A percentile compares a stretch with the other conserved stretches of the same genome.
Evolutionary conservation across 371 early-diverging fungal species (phyloP).

Genomic region (Actinomortierella wolfii): DNA sequence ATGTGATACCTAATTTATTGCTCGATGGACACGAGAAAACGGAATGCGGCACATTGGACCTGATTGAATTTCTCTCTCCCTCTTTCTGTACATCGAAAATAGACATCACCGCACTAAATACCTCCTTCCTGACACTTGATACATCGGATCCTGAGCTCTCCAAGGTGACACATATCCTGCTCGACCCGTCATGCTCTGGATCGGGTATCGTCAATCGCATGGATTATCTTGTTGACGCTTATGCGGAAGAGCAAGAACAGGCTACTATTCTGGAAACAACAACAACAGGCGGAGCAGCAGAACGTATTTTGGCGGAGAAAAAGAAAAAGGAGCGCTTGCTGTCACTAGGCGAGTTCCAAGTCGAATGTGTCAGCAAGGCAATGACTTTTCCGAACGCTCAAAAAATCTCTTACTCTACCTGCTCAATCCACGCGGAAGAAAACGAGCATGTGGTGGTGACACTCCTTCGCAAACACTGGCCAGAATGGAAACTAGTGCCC

Average conservation of each 20-base stretch:
- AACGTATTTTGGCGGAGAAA: constrained; percentile 23
- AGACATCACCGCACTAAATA: constrained; percentile 48
- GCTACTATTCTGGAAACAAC: constrained; percentile 40
- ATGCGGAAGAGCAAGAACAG: constrained; percentile 49
- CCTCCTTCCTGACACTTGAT: constrained; percentile 43
- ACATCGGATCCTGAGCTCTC: constrained; percentile 23
- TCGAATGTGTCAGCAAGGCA: constrained; percentile 54
- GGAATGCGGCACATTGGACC: no score
- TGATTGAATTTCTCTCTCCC: neutral
- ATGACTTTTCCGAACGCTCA: constrained; percentile 62
- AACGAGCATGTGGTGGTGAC: constrained; percentile 93
- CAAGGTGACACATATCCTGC: constrained; percentile 87
- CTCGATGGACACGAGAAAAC: neutral
- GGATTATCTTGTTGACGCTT: constrained; percentile 76
- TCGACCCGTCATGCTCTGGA: constrained; percentile 99
- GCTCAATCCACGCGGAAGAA: constrained; percentile 93
- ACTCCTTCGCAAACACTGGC: constrained; percentile 53
- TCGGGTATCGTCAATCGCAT: constrained; percentile 92
- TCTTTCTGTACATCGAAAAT: neutral
- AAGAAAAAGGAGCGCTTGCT: constrained; percentile 69
- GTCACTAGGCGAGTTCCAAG: constrained; percentile 77
- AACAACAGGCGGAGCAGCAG: constrained; percentile 34
- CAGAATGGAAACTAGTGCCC: constrained; percentile 63
- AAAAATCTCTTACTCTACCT: constrained; percentile 93
- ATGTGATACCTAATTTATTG: neutral